Conservation (phyloP, 108 stramenopile genomes). For the Aurantiochytrium sp. region DNA sequence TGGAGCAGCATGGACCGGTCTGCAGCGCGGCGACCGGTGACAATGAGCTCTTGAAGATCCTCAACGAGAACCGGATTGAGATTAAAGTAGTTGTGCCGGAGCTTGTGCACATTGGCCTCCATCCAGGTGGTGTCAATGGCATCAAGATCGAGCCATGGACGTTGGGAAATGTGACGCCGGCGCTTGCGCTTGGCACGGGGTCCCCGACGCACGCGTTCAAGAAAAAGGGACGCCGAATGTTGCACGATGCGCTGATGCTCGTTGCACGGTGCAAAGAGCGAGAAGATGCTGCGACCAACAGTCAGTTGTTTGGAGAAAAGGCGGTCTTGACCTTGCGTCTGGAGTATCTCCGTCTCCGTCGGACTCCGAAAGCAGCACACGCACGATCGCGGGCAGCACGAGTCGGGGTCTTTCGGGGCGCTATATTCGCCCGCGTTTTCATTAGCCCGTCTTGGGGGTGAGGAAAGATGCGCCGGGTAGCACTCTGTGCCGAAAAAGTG, state of each 20-base stretch:
- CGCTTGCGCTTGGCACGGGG: background rate
- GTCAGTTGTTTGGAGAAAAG: background rate
- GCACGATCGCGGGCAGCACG: background rate
- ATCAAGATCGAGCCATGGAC: conserved; percentile 37
- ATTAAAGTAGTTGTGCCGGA: conserved; percentile 39
- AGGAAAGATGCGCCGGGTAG: background rate
- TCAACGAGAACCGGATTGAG: conserved; percentile 38
- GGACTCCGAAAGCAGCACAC: background rate
- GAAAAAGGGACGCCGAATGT: background rate
- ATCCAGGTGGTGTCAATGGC: conserved; percentile 49
- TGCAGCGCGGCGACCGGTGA: conserved; percentile 37
- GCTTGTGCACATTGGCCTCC: conserved; percentile 38
- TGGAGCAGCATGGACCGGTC: background rate
- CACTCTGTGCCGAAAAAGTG: background rate
- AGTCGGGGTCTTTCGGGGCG: background rate
- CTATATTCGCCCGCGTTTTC: background rate
- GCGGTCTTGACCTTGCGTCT: background rate
- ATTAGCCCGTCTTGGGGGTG: background rate
- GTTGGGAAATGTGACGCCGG: background rate
- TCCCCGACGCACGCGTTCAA: background rate
- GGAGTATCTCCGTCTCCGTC: background rate
- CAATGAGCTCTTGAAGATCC: conserved; percentile 43
- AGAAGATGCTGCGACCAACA: background rate
- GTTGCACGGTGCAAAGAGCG: background rate
- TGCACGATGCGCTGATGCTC: background rate